phyloP scores from a whole-genome alignment of 192 early-diverging fungal species.

The Entomortierella beljakovae region DNA sequence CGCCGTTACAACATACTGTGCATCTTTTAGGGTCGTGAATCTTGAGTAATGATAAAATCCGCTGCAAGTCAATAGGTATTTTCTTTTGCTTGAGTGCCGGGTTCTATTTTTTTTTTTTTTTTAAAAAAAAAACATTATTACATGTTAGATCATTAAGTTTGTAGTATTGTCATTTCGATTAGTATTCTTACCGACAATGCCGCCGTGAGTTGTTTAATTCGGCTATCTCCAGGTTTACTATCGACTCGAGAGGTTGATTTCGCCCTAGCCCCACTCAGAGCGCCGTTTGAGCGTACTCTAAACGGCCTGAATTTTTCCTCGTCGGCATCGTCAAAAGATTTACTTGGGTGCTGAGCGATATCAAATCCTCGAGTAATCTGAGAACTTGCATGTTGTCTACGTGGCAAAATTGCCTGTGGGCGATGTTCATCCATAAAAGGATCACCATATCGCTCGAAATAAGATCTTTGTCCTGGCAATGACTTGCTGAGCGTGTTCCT shows the following conservation, averaged over 20 bases:
- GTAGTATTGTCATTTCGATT: neutral
- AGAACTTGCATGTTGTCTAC: neutral
- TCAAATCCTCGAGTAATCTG: neutral
- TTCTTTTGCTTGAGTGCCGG: slow-evolving; percentile 19
- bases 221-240: neutral
- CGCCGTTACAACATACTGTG: slow-evolving; percentile 39
- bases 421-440: neutral
- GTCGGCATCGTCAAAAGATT: neutral
- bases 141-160: neutral
- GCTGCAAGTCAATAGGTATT: slow-evolving; percentile 24
- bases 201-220: slow-evolving; percentile 1
- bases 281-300: neutral
- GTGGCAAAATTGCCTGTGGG: neutral
- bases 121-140: neutral
- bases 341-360: neutral
- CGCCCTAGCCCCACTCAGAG: neutral
- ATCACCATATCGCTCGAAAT: neutral
- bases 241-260: neutral
- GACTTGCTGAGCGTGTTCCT: slow-evolving; percentile 10
- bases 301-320: neutral
- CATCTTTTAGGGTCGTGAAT: slow-evolving; percentile 35
- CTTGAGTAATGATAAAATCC: slow-evolving; percentile 42
- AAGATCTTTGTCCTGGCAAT: slow-evolving; percentile 7
- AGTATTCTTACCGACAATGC: slow-evolving; percentile 9
- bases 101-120: neutral